Percentiles rank a stretch among this genome's conserved stretches.
Evolutionary conservation across 2,329 filamentous ascomycete genomes (phyloP).

Genomic region (Phoma sp.): DNA sequence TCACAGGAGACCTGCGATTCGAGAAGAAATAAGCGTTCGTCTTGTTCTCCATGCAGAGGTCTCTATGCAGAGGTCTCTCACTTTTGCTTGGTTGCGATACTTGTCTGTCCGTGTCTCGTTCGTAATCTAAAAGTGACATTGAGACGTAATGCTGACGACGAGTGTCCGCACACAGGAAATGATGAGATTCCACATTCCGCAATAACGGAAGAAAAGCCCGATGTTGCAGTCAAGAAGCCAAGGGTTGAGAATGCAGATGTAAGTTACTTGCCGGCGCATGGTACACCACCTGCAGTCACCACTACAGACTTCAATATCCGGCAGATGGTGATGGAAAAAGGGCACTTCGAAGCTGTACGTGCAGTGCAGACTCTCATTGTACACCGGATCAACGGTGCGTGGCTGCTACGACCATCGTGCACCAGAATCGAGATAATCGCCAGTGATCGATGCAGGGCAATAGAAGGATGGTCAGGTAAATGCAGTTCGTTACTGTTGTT

Average conservation of each 20-base stretch:
- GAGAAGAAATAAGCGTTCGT: background rate
- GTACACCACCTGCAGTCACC: background rate
- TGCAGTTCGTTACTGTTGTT: background rate
- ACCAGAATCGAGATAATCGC: background rate
- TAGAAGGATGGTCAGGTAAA: background rate
- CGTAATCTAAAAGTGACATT: slow-evolving; percentile 21
- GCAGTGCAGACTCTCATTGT: background rate
- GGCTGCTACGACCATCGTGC: background rate
- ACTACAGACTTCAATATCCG: background rate
- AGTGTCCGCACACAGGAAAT: slow-evolving; percentile 29
- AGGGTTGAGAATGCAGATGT: background rate
- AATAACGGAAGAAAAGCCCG: slow-evolving; percentile 16
- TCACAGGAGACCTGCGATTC: too few species aligned
- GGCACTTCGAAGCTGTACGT: background rate
- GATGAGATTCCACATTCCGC: slow-evolving; percentile 29
- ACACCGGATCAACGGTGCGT: background rate
- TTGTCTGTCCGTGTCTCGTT: too few species aligned
- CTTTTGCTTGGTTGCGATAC: too few species aligned
- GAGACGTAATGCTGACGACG: slow-evolving; percentile 32
- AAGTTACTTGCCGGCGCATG: slow-evolving; percentile 1
- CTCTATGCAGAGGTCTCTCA: too few species aligned
- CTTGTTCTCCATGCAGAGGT: slow-evolving; percentile 7
- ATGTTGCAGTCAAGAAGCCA: background rate
- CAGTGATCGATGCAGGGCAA: background rate
- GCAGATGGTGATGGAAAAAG: background rate